Percentiles rank a stretch among this genome's conserved stretches.
These are phyloP conservation scores for Suhomyces yuchorum DNA, from an alignment of 1,139 yeast genomes.

Conservation along the genomic window DNA sequence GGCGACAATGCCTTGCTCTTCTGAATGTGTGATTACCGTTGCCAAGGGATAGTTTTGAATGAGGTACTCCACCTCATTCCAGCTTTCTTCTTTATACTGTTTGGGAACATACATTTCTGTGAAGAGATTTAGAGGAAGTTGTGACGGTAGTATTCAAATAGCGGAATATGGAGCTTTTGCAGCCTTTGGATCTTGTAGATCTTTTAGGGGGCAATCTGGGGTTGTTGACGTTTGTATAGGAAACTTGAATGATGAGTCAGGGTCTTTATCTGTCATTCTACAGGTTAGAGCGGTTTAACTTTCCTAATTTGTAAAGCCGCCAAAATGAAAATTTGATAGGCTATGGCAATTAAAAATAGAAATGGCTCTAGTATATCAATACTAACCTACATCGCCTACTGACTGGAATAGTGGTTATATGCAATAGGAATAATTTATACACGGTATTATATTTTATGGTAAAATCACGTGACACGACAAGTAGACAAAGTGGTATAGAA, in stretches of 20 bases:
- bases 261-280: not conserved
- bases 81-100: conserved; percentile 30
- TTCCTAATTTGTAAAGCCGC: not conserved
- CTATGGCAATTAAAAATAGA: too few relatives aligned
- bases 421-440: not conserved
- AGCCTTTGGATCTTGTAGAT: not conserved
- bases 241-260: not conserved
- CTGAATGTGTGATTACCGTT: conserved; percentile 48
- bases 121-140: not conserved
- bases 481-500: too few relatives aligned
- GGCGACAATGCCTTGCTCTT: conserved; percentile 45
- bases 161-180: not conserved
- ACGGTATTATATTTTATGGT: not conserved
- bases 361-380: not conserved
- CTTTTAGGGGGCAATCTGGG: not conserved
- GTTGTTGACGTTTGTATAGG: not conserved
- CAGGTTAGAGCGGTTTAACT: not conserved
- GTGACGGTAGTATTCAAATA: not conserved
- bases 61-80: conserved; percentile 44
- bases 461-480: not conserved
- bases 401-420: not conserved
- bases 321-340: not conserved
- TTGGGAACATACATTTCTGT: conserved; percentile 19
- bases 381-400: not conserved
- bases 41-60: conserved; percentile 55